A percentile compares a stretch with the other conserved stretches of the same genome.
These are phyloP conservation scores for Aspergillus neotritici DNA, from an alignment of 2,329 filamentous ascomycete species.

Conservation along the genomic window DNA sequence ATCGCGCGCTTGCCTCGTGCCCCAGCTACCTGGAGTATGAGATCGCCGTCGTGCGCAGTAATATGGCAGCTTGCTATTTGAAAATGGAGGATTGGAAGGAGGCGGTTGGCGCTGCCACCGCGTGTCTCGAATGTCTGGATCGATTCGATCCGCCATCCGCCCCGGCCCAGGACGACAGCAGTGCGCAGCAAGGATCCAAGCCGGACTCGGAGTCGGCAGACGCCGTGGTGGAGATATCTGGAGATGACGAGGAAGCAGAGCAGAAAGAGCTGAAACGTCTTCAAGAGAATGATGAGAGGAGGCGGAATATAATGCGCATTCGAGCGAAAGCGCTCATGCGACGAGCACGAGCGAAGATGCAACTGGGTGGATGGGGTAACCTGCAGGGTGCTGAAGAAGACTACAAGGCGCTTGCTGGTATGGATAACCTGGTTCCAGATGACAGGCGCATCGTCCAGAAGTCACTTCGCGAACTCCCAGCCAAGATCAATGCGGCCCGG, in stretches of 20 bases:
- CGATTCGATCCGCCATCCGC: conserved; percentile 48
- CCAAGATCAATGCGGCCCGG: conserved; percentile 67
- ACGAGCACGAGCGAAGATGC: conserved; percentile 65
- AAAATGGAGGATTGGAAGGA: conserved; percentile 83
- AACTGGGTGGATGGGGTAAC: conserved; percentile 71
- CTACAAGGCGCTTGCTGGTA: conserved; percentile 63
- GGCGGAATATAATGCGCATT: conserved; percentile 66
- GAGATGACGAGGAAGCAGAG: conserved; percentile 35
- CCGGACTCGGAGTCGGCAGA: conserved; percentile 8
- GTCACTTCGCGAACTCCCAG: conserved; percentile 62
- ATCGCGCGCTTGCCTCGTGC: conserved; percentile 69
- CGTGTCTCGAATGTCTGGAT: conserved; percentile 67
- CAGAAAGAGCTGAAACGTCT: conserved; percentile 41
- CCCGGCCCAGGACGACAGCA: conserved; percentile 12
- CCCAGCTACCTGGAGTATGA: conserved; percentile 85
- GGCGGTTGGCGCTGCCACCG: conserved; percentile 66
- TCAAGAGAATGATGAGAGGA: conserved; percentile 42
- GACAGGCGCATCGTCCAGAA: conserved; percentile 64
- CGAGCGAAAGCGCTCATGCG: conserved; percentile 77
- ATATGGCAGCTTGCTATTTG: conserved; percentile 82
- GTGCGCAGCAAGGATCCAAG: conserved; percentile 13
- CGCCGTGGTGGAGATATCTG: conserved; percentile 47
- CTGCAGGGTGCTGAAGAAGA: conserved; percentile 74
- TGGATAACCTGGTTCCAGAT: conserved; percentile 54
- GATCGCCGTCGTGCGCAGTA: conserved; percentile 77